Evolutionary conservation across 768 basidiomycete species (phyloP).

Genomic region (Phanerochaete sordida): DNA sequence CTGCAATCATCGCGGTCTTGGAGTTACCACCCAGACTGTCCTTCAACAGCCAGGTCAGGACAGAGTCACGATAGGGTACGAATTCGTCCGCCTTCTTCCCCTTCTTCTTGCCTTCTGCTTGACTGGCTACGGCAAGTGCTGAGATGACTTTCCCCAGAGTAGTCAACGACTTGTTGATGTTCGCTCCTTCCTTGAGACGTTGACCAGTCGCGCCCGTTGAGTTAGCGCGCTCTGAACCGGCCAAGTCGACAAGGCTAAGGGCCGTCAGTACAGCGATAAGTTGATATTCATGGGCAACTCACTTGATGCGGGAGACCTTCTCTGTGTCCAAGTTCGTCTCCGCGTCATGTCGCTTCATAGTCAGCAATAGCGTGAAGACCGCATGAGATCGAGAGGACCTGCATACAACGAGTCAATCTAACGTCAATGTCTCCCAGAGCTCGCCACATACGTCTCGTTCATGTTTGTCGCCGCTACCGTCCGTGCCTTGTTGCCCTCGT

Average conservation of each 20-base stretch:
- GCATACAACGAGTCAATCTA: not conserved
- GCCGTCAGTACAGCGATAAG: not conserved
- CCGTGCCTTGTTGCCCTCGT: conserved; percentile 98
- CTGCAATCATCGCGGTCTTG: conserved; percentile 99
- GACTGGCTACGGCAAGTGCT: conserved; percentile 66
- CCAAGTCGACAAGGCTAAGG: conserved; percentile 85
- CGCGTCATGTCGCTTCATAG: conserved; percentile 85
- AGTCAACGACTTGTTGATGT: conserved; percentile 98
- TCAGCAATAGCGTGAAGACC: conserved; percentile 92
- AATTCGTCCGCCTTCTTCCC: conserved; percentile 92
- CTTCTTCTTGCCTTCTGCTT: conserved; percentile 52
- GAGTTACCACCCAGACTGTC: conserved; percentile 97
- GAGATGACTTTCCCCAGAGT: conserved; percentile 98
- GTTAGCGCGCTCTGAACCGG: conserved; percentile 95
- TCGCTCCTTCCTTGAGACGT: conserved; percentile 94
- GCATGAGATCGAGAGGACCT: conserved; percentile 97
- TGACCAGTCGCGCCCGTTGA: conserved; percentile 97
- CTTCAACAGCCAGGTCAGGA: conserved; percentile 96
- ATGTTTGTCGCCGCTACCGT: conserved; percentile 99
- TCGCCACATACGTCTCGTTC: conserved; percentile 86
- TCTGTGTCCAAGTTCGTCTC: conserved; percentile 90
- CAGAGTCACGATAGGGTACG: conserved; percentile 96
- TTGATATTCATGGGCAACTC: conserved; percentile 15
- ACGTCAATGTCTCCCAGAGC: not conserved
- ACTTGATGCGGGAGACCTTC: conserved; percentile 98